Conservation (phyloP, 1,284 basidiomycete species). For the Tilletia setariae region DNA sequence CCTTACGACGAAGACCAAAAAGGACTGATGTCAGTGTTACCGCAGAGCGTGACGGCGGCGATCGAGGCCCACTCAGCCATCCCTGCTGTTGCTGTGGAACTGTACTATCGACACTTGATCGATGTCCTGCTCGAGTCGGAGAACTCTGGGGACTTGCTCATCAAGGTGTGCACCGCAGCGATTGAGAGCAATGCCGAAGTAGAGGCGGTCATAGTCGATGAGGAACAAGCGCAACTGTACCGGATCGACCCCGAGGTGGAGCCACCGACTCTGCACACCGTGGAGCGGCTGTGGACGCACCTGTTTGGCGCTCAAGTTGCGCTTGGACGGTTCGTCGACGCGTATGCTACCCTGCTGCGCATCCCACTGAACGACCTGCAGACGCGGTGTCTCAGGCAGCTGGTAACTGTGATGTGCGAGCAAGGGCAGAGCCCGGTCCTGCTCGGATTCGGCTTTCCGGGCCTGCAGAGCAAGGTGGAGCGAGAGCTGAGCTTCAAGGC, state of each 20-base stretch:
- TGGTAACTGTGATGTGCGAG: slow-evolving; percentile 81
- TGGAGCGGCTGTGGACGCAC: slow-evolving; percentile 37
- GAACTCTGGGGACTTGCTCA: slow-evolving; percentile 27
- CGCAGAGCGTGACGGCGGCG: neutral
- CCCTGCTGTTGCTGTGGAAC: neutral
- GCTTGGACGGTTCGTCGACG: slow-evolving; percentile 37
- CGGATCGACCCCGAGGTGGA: neutral
- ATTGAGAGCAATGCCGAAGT: slow-evolving; percentile 24
- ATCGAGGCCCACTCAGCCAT: neutral
- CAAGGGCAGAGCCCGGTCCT: slow-evolving; percentile 74
- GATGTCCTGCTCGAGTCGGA: slow-evolving; percentile 35
- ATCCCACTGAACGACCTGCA: slow-evolving; percentile 27
- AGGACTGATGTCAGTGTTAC: neutral
- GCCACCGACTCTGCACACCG: slow-evolving; percentile 15
- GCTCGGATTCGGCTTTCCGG: slow-evolving; percentile 79
- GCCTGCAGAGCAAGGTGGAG: slow-evolving; percentile 82
- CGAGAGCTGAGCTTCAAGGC: slow-evolving; percentile 87
- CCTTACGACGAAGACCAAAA: neutral
- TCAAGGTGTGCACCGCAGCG: slow-evolving; percentile 32
- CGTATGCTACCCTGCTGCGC: slow-evolving; percentile 39
- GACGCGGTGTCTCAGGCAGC: slow-evolving; percentile 18
- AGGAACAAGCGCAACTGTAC: neutral
- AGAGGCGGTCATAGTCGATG: neutral
- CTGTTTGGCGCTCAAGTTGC: slow-evolving; percentile 44
- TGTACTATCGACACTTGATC: neutral